Base-by-base conservation (phyloP, 345 rosid genomes). In the Eucalyptus tenuipes region DNA sequence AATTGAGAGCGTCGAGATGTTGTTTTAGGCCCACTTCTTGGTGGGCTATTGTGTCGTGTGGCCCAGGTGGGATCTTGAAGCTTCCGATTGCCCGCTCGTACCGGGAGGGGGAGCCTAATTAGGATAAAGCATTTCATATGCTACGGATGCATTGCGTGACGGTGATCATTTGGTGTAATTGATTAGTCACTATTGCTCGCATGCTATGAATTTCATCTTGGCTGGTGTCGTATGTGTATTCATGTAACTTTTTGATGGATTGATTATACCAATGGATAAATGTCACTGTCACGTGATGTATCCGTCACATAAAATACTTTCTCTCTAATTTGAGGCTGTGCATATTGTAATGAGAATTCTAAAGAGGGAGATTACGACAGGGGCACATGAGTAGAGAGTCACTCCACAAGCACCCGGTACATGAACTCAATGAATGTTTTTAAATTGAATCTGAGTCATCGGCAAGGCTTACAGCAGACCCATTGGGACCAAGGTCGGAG, bases 221-320 rank as follows among this genome's bases (percentile, higher is more conserved):
- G 9, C 5, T 6, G 4, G 27, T 6, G 47, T 75, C 29, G 5
- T 20, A 6, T 40, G 29, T 40, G 29, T 40, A 75, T 40, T 75
- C 29, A 40, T 40, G 40, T 75, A 11, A 42, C 5, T 20, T 75
- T 75, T 40, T 10, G 13, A 71, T 33, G 1, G 24, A 4, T 71
- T 71, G 4, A 75, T 20, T 40, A 20, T 42, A 5, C 0, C 8
- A 40, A 13, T 2, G 1, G 11, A 16, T 2, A 11, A 0, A 1
- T 40, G 27, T 37, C 15, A 22, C 29, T 40, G 29, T 71, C 15
- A 2, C 15, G 82, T 75, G 29, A 75, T 10, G 47, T 40, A 37
- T 20, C 16, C 2, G 1, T 75, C 8, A 22, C 1, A 42, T 4
- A 11, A 40, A 75, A 40, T 40, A 10, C 3, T 6, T 40, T 75